Evolutionary conservation across 352 stramenopile species (phyloP).

Genomic region (Labyrinthula sp.): DNA sequence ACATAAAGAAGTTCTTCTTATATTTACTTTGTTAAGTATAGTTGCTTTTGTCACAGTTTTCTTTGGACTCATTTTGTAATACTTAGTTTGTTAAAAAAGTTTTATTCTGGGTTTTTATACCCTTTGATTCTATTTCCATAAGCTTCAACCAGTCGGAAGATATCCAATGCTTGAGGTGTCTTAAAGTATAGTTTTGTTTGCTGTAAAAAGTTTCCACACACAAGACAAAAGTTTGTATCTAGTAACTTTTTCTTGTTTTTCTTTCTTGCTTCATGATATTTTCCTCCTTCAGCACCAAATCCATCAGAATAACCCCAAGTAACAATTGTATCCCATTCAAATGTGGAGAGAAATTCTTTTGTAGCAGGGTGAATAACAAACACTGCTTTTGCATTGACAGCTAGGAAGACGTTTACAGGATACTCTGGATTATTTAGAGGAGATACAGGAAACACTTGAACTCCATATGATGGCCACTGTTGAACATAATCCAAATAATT

Average conservation of each 20-base stretch:
- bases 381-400: slow-evolving; percentile 46
- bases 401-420: slow-evolving; percentile 42
- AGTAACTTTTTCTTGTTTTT: no score
- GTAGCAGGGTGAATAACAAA: slow-evolving; percentile 41
- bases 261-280: no score
- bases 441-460: slow-evolving; percentile 44
- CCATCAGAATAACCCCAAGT: slow-evolving; percentile 56
- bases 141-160: slow-evolving; percentile 34
- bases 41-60: no score
- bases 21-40: no score
- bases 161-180: slow-evolving; percentile 33
- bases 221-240: slow-evolving; percentile 52
- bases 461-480: slow-evolving; percentile 45
- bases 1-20: no score
- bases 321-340: slow-evolving; percentile 45
- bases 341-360: slow-evolving; percentile 44
- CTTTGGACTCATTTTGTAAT: no score
- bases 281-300: no score
- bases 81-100: no score
- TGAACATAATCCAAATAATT: slow-evolving; percentile 47
- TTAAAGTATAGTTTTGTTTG: slow-evolving; percentile 37
- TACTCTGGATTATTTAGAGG: slow-evolving; percentile 39
- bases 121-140: slow-evolving; percentile 37
- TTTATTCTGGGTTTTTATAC: no score
- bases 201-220: slow-evolving; percentile 34